Conservation (phyloP, 768 basidiomycete genomes). For the Leccinum broughii region DNA sequence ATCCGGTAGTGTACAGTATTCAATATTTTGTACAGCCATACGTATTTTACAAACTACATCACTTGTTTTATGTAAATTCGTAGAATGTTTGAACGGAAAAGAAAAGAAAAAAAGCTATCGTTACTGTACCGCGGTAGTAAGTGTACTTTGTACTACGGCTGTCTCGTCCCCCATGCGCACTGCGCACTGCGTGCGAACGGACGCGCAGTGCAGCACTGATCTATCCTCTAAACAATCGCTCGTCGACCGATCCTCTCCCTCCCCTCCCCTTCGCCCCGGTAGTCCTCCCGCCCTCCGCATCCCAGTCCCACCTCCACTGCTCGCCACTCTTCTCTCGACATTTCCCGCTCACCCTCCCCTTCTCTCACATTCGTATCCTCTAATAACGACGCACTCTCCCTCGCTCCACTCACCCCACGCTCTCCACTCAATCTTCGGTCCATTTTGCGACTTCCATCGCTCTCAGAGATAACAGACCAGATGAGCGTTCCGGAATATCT, state of each 20-base stretch:
- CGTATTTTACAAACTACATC: too few species aligned
- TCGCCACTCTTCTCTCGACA: slow-evolving; percentile 33
- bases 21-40: too few species aligned
- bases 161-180: too few species aligned
- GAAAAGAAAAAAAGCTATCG: too few species aligned
- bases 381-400: slow-evolving; percentile 42
- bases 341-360: slow-evolving; percentile 30
- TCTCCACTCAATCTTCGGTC: slow-evolving; percentile 63
- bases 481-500: slow-evolving; percentile 50
- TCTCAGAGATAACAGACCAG: slow-evolving; percentile 69
- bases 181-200: too few species aligned
- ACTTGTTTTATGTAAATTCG: too few species aligned
- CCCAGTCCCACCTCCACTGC: not conserved
- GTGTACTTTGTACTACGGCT: too few species aligned
- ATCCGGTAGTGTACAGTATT: too few species aligned
- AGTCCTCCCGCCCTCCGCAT: slow-evolving; percentile 16
- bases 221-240: slow-evolving; percentile 34
- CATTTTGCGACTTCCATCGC: slow-evolving; percentile 57
- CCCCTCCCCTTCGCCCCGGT: not conserved
- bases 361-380: slow-evolving; percentile 37
- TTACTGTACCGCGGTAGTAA: too few species aligned
- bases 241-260: not conserved
- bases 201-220: slow-evolving; percentile 19
- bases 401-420: slow-evolving; percentile 60
- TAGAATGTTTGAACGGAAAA: too few species aligned